Evolutionary conservation across 2,329 filamentous ascomycete genomes (phyloP), one percentile per base, ranked within the genome.

Genomic region (Catunica adiposa): DNA sequence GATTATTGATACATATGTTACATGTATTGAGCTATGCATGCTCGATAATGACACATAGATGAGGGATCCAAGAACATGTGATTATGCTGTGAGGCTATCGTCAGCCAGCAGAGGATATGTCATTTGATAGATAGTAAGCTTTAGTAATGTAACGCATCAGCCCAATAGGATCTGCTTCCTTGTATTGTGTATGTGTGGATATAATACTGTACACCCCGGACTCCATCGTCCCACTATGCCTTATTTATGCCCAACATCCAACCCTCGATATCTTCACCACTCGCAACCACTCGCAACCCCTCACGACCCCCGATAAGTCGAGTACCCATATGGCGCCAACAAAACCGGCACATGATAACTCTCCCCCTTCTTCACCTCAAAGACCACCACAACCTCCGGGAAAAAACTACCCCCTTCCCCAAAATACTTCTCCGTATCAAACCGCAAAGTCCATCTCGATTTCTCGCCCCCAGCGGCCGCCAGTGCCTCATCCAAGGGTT

Each of bases 321-420:
- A 85, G 69, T 88, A 92, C 65, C 83, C 84, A 69, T 82, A 89
- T 29, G 86, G 86, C 60, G 83, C 81, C 69, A 90, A 66, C 66
- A 92, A 65, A 64, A 92, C 68, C 47, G 86, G 86, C 2, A 92
- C 84, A 70, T 92, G 86, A 64, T 86, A 90, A 64, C 84, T 80
- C 73, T 86, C 80, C 22, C 73, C 74, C 63, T 71, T 68, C 9
- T 69, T 64, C 22, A 80, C 75, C 51, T 70, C 69, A 59, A 79
- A 79, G 0, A 72, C 70, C 40, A 82, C 72, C 15, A 68, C 68
- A 17, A 77, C 77, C 68, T 79, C 75, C 42, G 79, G 79, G 64
- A 80, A 81, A 63, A 82, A 82, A 3, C 75, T 79, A 38, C 74
- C 72, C 9, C 73, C 78, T 53, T 74, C 72, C 51, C 79, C 82